Evolutionary conservation across 352 stramenopile genomes (phyloP).

Genomic region (Saprolegnia parasitica): DNA sequence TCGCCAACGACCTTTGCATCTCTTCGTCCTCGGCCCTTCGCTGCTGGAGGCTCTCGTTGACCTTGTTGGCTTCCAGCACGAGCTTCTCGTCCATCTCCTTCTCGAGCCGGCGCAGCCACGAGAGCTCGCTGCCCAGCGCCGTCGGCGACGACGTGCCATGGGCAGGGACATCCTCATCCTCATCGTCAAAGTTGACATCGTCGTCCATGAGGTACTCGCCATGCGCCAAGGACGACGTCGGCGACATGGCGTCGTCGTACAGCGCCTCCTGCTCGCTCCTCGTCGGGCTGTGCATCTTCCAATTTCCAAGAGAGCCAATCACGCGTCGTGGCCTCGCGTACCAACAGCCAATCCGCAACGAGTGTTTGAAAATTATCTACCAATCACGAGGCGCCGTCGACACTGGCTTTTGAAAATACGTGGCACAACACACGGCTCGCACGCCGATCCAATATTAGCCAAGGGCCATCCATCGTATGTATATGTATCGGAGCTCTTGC

Average conservation of each 20-base stretch:
- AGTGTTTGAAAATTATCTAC: background rate
- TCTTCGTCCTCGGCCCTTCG: conserved; percentile 26
- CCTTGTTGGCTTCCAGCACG: conserved; percentile 20
- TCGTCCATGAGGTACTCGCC: conserved; percentile 3
- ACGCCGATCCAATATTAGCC: too few species aligned
- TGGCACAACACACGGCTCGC: background rate
- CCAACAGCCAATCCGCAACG: background rate
- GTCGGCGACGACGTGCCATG: conserved; percentile 16
- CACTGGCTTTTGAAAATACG: background rate
- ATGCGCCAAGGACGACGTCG: background rate
- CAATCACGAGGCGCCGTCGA: background rate
- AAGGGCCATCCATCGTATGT: too few species aligned
- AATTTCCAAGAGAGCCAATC: background rate
- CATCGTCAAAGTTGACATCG: background rate
- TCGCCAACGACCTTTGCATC: conserved; percentile 25
- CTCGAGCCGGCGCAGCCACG: conserved; percentile 25
- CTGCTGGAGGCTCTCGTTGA: conserved; percentile 25
- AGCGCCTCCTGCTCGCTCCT: background rate
- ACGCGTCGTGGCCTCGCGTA: background rate
- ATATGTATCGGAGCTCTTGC: too few species aligned
- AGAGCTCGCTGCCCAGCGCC: background rate
- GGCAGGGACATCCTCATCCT: background rate
- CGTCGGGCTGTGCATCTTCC: background rate
- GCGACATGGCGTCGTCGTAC: conserved; percentile 11
- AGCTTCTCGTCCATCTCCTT: conserved; percentile 28